These are phyloP conservation scores for Candida manassasensis DNA, from an alignment of 805 yeast species.

Conservation along the genomic window DNA sequence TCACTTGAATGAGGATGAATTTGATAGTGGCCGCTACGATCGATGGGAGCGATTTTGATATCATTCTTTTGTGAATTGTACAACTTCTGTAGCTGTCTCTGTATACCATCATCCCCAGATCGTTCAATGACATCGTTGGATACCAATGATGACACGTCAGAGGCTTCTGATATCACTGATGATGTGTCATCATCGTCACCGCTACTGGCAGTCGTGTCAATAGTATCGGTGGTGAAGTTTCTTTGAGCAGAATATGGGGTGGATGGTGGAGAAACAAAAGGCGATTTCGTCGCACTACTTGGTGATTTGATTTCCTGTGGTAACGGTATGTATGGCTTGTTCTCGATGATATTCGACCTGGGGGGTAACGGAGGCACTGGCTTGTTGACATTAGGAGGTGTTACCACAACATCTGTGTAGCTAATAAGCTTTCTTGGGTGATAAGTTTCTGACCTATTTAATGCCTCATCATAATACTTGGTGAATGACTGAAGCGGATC, in stretches of 20 bases:
- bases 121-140: slow-evolving; percentile 9
- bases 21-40: background rate
- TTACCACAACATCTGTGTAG: slow-evolving; percentile 9
- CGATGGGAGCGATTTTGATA: slow-evolving; percentile 27
- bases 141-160: slow-evolving; percentile 1
- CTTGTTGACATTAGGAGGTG: slow-evolving; percentile 9
- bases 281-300: background rate
- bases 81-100: slow-evolving; percentile 18
- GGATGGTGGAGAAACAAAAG: slow-evolving; percentile 4
- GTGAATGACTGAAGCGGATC: slow-evolving; percentile 29
- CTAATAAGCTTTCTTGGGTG: slow-evolving; percentile 19
- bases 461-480: slow-evolving; percentile 22
- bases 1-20: background rate
- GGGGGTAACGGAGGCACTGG: slow-evolving; percentile 31
- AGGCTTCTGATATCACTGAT: background rate
- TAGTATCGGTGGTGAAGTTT: slow-evolving; percentile 3
- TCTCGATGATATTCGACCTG: slow-evolving; percentile 18
- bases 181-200: slow-evolving; percentile 5
- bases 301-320: slow-evolving; percentile 7
- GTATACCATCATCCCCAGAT: slow-evolving; percentile 14
- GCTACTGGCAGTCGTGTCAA: slow-evolving; percentile 2
- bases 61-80: slow-evolving; percentile 34
- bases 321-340: slow-evolving; percentile 3
- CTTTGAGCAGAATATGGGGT: slow-evolving; percentile 2
- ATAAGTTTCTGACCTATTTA: slow-evolving; percentile 24